These are phyloP conservation scores for Talaromyces trachyspermus DNA, from an alignment of 495 filamentous ascomycete species.

Conservation along the genomic window DNA sequence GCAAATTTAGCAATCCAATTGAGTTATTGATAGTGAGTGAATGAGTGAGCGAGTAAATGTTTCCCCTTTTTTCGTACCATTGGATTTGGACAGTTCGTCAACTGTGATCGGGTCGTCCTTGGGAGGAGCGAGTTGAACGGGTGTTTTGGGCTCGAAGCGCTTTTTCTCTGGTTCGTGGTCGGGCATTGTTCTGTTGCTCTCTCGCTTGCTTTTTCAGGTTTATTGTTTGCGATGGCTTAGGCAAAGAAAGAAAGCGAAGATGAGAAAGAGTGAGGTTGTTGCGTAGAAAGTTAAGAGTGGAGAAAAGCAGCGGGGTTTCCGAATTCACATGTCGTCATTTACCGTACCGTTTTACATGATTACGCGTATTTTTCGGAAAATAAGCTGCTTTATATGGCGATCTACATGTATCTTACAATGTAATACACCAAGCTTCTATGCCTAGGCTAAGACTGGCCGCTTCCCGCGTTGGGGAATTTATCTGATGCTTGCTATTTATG, in stretches of 20 bases:
- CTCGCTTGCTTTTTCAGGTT: too few relatives aligned
- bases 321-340: slow-evolving; percentile 47
- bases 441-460: too few relatives aligned
- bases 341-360: slow-evolving; percentile 50
- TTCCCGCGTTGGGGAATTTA: too few relatives aligned
- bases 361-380: too few relatives aligned
- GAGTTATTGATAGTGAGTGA: background rate
- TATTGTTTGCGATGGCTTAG: background rate
- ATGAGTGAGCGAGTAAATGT: too few relatives aligned
- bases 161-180: slow-evolving; percentile 30
- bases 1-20: too few relatives aligned
- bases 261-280: slow-evolving; percentile 14
- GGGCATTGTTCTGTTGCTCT: too few relatives aligned
- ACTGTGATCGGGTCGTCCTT: slow-evolving; percentile 76
- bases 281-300: slow-evolving; percentile 17
- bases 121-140: slow-evolving; percentile 74
- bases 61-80: slow-evolving; percentile 70
- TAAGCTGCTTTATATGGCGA: too few relatives aligned
- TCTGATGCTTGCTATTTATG: too few relatives aligned
- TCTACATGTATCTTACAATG: too few relatives aligned
- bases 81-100: slow-evolving; percentile 69
- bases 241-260: background rate
- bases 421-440: too few relatives aligned
- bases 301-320: slow-evolving; percentile 19
- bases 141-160: slow-evolving; percentile 78